These are phyloP conservation scores for Panaeolus papilionaceus DNA, from an alignment of 768 basidiomycete genomes.

Conservation along the genomic window DNA sequence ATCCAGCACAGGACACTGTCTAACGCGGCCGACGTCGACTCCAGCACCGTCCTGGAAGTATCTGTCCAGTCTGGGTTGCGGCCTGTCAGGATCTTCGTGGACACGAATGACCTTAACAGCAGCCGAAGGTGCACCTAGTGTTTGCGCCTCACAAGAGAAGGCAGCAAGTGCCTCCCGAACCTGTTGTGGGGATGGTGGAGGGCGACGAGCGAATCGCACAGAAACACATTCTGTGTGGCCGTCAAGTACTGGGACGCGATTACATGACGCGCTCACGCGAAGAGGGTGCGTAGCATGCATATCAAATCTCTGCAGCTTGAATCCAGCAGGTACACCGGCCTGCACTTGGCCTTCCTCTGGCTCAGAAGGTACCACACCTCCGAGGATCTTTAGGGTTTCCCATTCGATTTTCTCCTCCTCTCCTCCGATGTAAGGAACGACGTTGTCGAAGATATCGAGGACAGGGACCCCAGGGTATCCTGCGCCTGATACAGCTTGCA, in stretches of 20 bases:
- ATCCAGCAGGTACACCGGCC: constrained; percentile 29
- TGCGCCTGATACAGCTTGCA: constrained; percentile 97
- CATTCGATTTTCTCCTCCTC: constrained; percentile 99
- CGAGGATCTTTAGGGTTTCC: constrained; percentile 98
- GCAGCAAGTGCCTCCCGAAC: constrained; percentile 80
- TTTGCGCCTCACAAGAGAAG: constrained; percentile 79
- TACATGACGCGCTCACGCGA: constrained; percentile 92
- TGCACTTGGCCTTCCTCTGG: constrained; percentile 49
- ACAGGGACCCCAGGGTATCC: constrained; percentile 95
- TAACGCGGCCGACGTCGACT: constrained; percentile 88
- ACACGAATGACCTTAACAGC: constrained; percentile 86
- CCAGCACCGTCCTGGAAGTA: constrained; percentile 91
- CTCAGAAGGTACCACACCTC: constrained; percentile 57
- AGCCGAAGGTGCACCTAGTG: constrained; percentile 81
- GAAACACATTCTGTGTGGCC: constrained; percentile 94
- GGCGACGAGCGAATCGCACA: constrained; percentile 78
- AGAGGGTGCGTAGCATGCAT: constrained; percentile 83
- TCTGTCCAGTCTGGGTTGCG: constrained; percentile 92
- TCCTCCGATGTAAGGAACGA: constrained; percentile 92
- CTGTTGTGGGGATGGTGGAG: constrained; percentile 87
- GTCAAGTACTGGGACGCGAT: constrained; percentile 94
- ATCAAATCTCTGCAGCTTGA: constrained; percentile 69
- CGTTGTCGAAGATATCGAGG: constrained; percentile 94
- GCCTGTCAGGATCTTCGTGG: constrained; percentile 92
- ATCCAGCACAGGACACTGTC: constrained; percentile 92